Percentiles rank a stretch among this genome's conserved stretches.
Evolutionary conservation across 2,329 filamentous ascomycete genomes (phyloP).

Genomic region (Paraphaeosphaeria minitans): DNA sequence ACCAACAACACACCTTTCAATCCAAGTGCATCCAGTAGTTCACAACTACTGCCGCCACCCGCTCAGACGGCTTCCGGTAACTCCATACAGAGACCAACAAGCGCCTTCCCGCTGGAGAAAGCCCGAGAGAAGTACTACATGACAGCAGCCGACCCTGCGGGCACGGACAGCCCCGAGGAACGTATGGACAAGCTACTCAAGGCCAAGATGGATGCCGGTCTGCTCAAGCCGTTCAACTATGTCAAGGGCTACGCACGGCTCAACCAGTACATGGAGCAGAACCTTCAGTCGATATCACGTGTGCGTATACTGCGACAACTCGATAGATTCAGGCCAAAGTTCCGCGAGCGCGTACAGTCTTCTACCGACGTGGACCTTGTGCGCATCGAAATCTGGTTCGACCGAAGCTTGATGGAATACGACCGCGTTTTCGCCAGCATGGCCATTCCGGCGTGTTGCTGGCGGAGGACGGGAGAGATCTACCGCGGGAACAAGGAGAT

Average conservation of each 20-base stretch:
- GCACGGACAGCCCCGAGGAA: constrained; percentile 84
- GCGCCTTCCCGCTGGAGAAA: constrained; percentile 69
- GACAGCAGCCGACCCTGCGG: constrained; percentile 92
- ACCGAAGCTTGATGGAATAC: constrained; percentile 94
- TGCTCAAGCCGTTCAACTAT: constrained; percentile 97
- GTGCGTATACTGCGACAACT: constrained; percentile 91
- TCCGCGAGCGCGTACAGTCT: constrained; percentile 89
- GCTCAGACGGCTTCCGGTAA: constrained; percentile 56
- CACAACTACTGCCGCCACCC: constrained; percentile 47
- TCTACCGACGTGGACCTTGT: constrained; percentile 94
- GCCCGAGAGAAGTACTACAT: constrained; percentile 90
- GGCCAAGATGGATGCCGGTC: constrained; percentile 93
- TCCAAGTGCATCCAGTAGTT: constrained; percentile 54
- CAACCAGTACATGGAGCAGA: constrained; percentile 87
- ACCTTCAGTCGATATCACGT: constrained; percentile 80
- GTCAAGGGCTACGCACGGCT: constrained; percentile 92
- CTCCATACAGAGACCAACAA: constrained; percentile 65
- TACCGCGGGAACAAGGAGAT: constrained; percentile 98
- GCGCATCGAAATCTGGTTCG: constrained; percentile 99
- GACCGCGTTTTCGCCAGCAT: constrained; percentile 98
- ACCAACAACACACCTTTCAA: constrained; percentile 38
- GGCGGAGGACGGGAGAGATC: constrained; percentile 95
- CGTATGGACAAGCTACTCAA: constrained; percentile 93
- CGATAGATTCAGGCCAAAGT: constrained; percentile 92
- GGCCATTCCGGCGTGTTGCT: constrained; percentile 97